Conservation (phyloP, 2,329 filamentous ascomycete species). For the Verticillium longisporum region DNA sequence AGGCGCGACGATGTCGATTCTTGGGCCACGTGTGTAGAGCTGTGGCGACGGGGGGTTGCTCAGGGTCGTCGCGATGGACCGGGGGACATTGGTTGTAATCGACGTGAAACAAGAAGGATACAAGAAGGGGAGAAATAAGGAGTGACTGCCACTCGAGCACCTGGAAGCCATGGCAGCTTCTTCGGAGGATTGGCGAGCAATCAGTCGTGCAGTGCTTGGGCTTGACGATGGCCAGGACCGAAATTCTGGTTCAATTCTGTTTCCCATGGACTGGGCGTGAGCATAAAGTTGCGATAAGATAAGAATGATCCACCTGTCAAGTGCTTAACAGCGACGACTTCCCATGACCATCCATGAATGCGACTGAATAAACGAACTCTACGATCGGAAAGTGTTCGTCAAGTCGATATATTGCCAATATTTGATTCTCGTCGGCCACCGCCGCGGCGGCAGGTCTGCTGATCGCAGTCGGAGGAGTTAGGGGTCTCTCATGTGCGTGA, state of each 20-base stretch:
- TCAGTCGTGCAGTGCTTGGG: background rate
- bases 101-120: conserved; percentile 38
- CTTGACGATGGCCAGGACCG: background rate
- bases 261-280: background rate
- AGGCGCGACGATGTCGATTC: conserved; percentile 44
- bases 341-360: background rate
- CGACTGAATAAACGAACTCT: too few species aligned
- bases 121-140: conserved; percentile 39
- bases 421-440: too few species aligned
- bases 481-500: too few species aligned
- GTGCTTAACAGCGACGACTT: background rate
- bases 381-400: too few species aligned
- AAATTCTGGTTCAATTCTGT: background rate
- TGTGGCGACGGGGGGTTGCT: conserved; percentile 5
- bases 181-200: background rate
- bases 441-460: too few species aligned
- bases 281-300: background rate
- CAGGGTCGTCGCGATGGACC: conserved; percentile 16
- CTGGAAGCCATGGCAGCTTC: conserved; percentile 30
- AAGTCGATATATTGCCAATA: too few species aligned
- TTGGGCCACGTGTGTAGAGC: conserved; percentile 10
- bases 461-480: too few species aligned
- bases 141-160: conserved; percentile 24
- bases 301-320: background rate
- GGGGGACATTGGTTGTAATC: conserved; percentile 15